Conservation (phyloP, 768 basidiomycete species). For the Leccinum boreale region DNA sequence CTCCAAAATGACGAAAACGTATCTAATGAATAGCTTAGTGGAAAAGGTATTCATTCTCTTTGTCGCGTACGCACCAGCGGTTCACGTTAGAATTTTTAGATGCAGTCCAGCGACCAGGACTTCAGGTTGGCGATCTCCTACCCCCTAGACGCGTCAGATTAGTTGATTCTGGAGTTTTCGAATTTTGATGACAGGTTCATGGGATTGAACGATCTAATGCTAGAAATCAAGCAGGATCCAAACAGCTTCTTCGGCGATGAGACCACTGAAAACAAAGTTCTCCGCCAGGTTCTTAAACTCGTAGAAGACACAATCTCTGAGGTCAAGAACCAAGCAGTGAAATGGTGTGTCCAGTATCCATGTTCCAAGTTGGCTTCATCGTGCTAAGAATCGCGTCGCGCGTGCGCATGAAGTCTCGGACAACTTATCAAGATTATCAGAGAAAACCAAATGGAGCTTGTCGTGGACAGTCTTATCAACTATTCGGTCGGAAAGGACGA, state of each 20-base stretch:
- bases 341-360: slow-evolving; percentile 57
- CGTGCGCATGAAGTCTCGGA: slow-evolving; percentile 61
- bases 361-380: not conserved
- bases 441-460: slow-evolving; percentile 76
- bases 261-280: slow-evolving; percentile 75
- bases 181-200: slow-evolving; percentile 65
- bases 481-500: slow-evolving; percentile 87
- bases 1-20: slow-evolving; percentile 74
- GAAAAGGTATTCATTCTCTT: slow-evolving; percentile 55
- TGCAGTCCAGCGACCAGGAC: slow-evolving; percentile 90
- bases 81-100: slow-evolving; percentile 42
- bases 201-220: slow-evolving; percentile 93
- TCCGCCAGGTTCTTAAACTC: slow-evolving; percentile 78
- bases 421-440: slow-evolving; percentile 87
- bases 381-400: slow-evolving; percentile 1
- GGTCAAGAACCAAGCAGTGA: slow-evolving; percentile 96
- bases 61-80: not conserved
- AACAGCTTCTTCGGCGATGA: slow-evolving; percentile 82
- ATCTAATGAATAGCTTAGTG: slow-evolving; percentile 79
- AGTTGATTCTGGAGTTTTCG: slow-evolving; percentile 16
- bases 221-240: slow-evolving; percentile 80
- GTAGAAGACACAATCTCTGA: slow-evolving; percentile 96
- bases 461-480: slow-evolving; percentile 86
- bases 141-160: slow-evolving; percentile 11
- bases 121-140: slow-evolving; percentile 55